phyloP scores from a whole-genome alignment of 2,329 filamentous ascomycete species.

The Didymella glomerata region DNA sequence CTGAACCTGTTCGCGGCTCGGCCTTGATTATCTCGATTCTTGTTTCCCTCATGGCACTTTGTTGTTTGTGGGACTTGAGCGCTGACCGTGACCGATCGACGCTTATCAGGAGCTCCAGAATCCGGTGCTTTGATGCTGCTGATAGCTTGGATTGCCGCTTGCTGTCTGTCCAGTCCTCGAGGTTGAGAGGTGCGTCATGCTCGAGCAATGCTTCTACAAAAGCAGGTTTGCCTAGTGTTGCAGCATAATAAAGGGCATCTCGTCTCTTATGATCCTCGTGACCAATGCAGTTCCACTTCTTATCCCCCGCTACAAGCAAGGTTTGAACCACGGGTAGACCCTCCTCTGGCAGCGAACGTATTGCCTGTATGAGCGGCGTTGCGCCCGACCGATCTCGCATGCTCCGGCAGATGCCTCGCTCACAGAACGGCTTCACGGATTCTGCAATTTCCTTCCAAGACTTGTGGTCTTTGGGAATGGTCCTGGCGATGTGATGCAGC shows the following conservation, averaged over 20 bases:
- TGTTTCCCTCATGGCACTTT: not conserved
- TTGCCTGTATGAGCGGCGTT: constrained; percentile 46
- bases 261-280: constrained; percentile 44
- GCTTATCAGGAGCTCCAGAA: constrained; percentile 4
- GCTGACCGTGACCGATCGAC: not conserved
- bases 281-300: constrained; percentile 38
- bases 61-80: not conserved
- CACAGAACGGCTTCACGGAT: constrained; percentile 39
- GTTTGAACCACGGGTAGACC: constrained; percentile 40
- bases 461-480: constrained; percentile 30
- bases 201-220: constrained; percentile 42
- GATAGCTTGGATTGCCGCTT: constrained; percentile 22
- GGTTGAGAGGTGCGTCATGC: constrained; percentile 35
- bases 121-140: not conserved
- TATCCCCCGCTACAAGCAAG: constrained; percentile 31
- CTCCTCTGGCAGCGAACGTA: constrained; percentile 41
- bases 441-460: constrained; percentile 42
- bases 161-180: constrained; percentile 38
- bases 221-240: constrained; percentile 33
- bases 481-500: constrained; percentile 43
- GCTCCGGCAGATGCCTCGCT: constrained; percentile 42
- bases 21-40: not conserved
- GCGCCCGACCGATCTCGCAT: constrained; percentile 46
- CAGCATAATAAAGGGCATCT: constrained; percentile 43
- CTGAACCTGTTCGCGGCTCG: constrained; percentile 4